Percentiles rank a stretch among this genome's conserved stretches.
phyloP scores from a whole-genome alignment of 352 stramenopile species.

The Globisporangium spinosum region DNA sequence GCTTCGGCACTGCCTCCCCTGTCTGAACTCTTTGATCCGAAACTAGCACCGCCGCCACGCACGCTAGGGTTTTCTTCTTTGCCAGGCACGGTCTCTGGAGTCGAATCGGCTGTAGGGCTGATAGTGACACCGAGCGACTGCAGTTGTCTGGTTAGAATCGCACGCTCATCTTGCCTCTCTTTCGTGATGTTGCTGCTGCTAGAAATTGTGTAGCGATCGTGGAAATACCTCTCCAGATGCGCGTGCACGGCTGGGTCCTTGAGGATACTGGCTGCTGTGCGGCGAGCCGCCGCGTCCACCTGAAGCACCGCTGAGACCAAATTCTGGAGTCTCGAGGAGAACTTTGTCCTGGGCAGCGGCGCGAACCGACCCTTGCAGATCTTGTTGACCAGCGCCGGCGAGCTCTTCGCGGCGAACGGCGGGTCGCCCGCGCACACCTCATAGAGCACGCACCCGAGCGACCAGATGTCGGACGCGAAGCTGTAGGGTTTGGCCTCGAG shows the following conservation, averaged over 20 bases:
- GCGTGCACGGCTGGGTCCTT: constrained; percentile 21
- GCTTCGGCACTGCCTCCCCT: constrained; percentile 15
- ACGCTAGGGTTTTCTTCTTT: not conserved
- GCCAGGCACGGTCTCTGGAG: no score
- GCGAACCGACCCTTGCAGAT: constrained; percentile 45
- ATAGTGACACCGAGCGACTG: constrained; percentile 20
- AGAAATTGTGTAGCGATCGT: constrained; percentile 21
- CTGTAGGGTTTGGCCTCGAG: constrained; percentile 77
- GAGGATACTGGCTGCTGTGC: constrained; percentile 34
- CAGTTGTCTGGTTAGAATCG: constrained; percentile 29
- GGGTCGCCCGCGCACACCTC: constrained; percentile 69
- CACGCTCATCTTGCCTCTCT: constrained; percentile 14
- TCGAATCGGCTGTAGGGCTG: not conserved
- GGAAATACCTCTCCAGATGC: constrained; percentile 35
- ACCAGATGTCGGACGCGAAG: constrained; percentile 85
- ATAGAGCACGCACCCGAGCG: constrained; percentile 85
- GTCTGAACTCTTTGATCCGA: not conserved
- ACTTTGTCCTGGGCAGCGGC: constrained; percentile 29
- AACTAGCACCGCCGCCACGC: not conserved
- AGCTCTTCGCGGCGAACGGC: constrained; percentile 51
- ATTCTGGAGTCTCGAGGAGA: constrained; percentile 29
- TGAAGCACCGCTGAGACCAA: constrained; percentile 38
- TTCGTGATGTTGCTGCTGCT: not conserved
- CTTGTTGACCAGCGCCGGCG: constrained; percentile 47
- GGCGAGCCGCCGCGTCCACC: constrained; percentile 28